Percentiles rank a stretch among this genome's conserved stretches.
These are phyloP conservation scores for Zymoseptoria tritici DNA, from an alignment of 2,329 filamentous ascomycete genomes.

Conservation along the genomic window DNA sequence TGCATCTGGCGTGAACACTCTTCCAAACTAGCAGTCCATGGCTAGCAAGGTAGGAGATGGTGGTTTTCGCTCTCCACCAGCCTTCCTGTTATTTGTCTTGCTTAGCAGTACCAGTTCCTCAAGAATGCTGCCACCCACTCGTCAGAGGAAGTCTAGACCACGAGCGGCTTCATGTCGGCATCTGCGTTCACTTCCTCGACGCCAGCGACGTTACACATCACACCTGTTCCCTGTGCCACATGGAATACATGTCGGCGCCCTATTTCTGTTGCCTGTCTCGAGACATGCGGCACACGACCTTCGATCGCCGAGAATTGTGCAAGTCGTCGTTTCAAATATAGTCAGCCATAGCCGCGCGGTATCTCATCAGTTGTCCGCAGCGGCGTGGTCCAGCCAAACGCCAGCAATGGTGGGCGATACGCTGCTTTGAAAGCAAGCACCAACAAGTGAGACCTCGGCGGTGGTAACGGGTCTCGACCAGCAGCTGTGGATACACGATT, in stretches of 20 bases:
- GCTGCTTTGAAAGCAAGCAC: background rate
- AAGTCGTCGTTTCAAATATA: background rate
- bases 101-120: background rate
- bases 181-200: background rate
- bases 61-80: background rate
- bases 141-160: background rate
- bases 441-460: background rate
- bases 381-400: background rate
- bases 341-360: background rate
- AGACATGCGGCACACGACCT: background rate
- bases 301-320: background rate
- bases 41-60: background rate
- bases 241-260: background rate
- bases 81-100: background rate
- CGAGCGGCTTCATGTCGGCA: background rate
- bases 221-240: background rate
- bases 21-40: background rate
- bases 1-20: background rate
- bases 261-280: too few relatives aligned
- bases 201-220: background rate
- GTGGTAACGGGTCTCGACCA: background rate
- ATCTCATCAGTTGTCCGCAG: background rate
- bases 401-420: background rate
- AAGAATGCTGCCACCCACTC: background rate
- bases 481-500: background rate